These are phyloP conservation scores for Blastocystis sp. DNA, from an alignment of 352 stramenopile genomes.

Conservation along the genomic window DNA sequence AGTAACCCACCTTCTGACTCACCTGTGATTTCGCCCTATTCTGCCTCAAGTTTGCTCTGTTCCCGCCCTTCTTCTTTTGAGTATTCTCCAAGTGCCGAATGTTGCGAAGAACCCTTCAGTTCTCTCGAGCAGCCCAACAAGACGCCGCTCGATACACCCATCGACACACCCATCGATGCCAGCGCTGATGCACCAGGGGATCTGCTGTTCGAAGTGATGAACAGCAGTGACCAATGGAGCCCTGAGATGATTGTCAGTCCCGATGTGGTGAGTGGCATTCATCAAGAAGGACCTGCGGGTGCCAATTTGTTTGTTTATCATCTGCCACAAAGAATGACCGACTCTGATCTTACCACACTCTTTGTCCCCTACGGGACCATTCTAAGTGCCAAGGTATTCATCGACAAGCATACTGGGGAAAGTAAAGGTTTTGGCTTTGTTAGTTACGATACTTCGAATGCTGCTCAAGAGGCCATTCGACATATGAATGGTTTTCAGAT, in stretches of 20 bases:
- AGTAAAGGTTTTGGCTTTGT: constrained; percentile 95
- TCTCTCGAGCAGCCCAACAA: too few relatives aligned
- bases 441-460: constrained; percentile 86
- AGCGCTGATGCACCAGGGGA: too few relatives aligned
- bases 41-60: too few relatives aligned
- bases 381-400: constrained; percentile 79
- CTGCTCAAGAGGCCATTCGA: constrained; percentile 86
- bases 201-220: too few relatives aligned
- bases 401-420: constrained; percentile 89
- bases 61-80: too few relatives aligned
- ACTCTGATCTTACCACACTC: constrained; percentile 88
- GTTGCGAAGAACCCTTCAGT: too few relatives aligned
- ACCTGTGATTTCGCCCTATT: too few relatives aligned
- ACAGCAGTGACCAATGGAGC: neutral
- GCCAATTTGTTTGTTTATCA: constrained; percentile 98
- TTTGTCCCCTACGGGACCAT: constrained; percentile 94
- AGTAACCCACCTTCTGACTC: too few relatives aligned
- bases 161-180: too few relatives aligned
- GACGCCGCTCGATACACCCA: too few relatives aligned
- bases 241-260: neutral
- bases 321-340: constrained; percentile 89
- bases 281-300: constrained; percentile 79
- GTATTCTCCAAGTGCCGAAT: too few relatives aligned
- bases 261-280: neutral
- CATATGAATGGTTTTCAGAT: constrained; percentile 99